Evolutionary conservation across 169 alveolate genomes (phyloP).

Genomic region (Cryptosporidium baileyi): DNA sequence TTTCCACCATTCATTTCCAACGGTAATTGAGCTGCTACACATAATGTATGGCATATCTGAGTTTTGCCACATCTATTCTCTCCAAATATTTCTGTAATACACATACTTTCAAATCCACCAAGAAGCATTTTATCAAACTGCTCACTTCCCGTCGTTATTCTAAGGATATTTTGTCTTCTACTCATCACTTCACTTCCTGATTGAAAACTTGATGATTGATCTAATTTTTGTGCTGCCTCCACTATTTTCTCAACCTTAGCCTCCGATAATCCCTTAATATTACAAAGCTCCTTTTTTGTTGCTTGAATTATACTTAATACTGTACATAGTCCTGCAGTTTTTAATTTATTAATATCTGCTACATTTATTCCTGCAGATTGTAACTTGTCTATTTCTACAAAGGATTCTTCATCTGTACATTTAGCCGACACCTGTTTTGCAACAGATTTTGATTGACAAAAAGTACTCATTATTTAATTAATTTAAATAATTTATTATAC

Average conservation of each 20-base stretch:
- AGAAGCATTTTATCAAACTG: constrained; percentile 81
- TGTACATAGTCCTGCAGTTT: constrained; percentile 90
- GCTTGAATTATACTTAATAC: constrained; percentile 86
- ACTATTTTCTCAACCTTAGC: constrained; percentile 84
- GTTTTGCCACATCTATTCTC: constrained; percentile 87
- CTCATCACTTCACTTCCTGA: constrained; percentile 80
- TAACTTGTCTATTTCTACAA: constrained; percentile 78
- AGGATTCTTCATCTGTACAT: constrained; percentile 65
- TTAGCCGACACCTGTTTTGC: constrained; percentile 68
- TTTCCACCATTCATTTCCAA: constrained; percentile 84
- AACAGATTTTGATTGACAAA: constrained; percentile 65
- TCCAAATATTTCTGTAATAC: constrained; percentile 87
- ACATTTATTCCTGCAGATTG: constrained; percentile 90
- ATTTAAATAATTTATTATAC: background rate
- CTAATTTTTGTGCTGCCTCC: constrained; percentile 80
- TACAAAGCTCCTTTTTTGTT: constrained; percentile 81
- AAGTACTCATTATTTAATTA: constrained; percentile 37
- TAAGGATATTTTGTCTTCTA: constrained; percentile 77
- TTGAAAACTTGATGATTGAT: constrained; percentile 77
- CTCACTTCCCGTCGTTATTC: constrained; percentile 82
- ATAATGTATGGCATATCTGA: constrained; percentile 83
- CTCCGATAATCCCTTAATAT: constrained; percentile 86
- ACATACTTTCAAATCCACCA: constrained; percentile 88
- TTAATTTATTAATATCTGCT: constrained; percentile 89
- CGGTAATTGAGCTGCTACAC: constrained; percentile 85